Evolutionary conservation across 441 rosid genomes (phyloP).

Genomic region (Populus hybrid): DNA sequence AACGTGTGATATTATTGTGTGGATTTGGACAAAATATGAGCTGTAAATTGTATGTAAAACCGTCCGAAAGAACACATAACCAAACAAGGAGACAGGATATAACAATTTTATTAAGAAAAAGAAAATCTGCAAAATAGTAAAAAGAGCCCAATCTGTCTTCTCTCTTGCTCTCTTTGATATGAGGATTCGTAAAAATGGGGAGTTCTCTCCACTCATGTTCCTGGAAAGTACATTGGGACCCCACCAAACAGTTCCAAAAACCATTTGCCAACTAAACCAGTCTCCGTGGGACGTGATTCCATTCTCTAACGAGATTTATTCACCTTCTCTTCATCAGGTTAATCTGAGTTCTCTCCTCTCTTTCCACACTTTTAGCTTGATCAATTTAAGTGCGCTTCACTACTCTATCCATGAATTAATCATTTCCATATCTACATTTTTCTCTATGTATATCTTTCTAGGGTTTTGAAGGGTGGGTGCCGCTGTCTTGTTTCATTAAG

Average conservation of each 20-base stretch:
- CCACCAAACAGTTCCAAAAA: constrained; percentile 13
- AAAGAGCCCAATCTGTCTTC: constrained; percentile 8
- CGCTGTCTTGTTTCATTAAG: constrained; percentile 35
- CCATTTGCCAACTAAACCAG: constrained; percentile 71
- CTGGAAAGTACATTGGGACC: constrained; percentile 25
- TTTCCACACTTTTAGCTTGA: constrained; percentile 11
- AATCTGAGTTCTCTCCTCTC: constrained; percentile 14
- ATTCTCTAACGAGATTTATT: constrained; percentile 24
- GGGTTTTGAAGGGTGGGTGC: constrained; percentile 19
- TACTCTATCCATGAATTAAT: constrained; percentile 14
- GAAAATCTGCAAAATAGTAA: constrained; percentile 8
- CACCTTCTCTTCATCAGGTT: constrained; percentile 33
- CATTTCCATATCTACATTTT: not conserved
- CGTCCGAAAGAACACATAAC: not conserved
- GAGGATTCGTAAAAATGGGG: constrained; percentile 88
- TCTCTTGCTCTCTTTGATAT: constrained; percentile 24
- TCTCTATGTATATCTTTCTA: not conserved
- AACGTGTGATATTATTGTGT: not conserved
- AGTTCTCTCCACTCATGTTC: constrained; percentile 36
- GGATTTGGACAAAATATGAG: not conserved
- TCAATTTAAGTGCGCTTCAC: constrained; percentile 12
- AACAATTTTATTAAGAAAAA: not conserved
- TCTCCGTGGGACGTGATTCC: constrained; percentile 89
- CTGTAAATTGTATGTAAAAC: constrained; percentile 10
- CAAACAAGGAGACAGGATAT: not conserved